phyloP scores from a whole-genome alignment of 805 yeast genomes.

The Candida gorgasii region DNA sequence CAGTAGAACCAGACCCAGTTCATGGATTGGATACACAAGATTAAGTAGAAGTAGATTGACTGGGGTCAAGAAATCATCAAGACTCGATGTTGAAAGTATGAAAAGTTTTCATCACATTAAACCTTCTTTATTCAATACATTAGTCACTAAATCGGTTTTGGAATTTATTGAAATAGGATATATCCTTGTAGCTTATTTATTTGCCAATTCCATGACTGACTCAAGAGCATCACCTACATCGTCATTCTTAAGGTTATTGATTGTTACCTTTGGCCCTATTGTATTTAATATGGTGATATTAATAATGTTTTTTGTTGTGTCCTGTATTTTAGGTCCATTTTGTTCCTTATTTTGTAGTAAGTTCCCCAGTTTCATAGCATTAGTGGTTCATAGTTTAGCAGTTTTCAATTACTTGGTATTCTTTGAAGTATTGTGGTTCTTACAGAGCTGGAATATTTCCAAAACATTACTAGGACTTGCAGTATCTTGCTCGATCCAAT shows the following conservation, averaged over 20 bases:
- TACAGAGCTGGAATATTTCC: slow-evolving; percentile 67
- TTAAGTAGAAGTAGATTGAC: slow-evolving; percentile 53
- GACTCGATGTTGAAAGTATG: slow-evolving; percentile 36
- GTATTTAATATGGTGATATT: slow-evolving; percentile 42
- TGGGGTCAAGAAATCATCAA: slow-evolving; percentile 50
- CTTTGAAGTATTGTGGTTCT: slow-evolving; percentile 64
- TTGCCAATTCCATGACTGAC: slow-evolving; percentile 56
- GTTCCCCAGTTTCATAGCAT: slow-evolving; percentile 57
- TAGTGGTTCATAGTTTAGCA: slow-evolving; percentile 53
- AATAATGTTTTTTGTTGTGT: slow-evolving; percentile 41
- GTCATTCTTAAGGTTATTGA: slow-evolving; percentile 42
- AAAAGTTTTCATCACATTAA: slow-evolving; percentile 40
- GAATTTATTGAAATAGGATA: slow-evolving; percentile 33
- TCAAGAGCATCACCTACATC: slow-evolving; percentile 35
- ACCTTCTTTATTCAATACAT: slow-evolving; percentile 48
- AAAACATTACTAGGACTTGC: slow-evolving; percentile 63
- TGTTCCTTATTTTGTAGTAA: slow-evolving; percentile 41
- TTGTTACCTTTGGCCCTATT: slow-evolving; percentile 52
- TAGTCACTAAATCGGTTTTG: slow-evolving; percentile 43
- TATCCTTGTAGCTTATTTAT: slow-evolving; percentile 49
- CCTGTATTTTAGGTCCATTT: slow-evolving; percentile 53
- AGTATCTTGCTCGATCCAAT: slow-evolving; percentile 55
- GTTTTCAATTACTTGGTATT: slow-evolving; percentile 53
- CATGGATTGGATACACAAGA: slow-evolving; percentile 52
- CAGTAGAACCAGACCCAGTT: slow-evolving; percentile 33